Conservation (phyloP, 1,284 basidiomycete species). For the Cryptococcus sp. region DNA sequence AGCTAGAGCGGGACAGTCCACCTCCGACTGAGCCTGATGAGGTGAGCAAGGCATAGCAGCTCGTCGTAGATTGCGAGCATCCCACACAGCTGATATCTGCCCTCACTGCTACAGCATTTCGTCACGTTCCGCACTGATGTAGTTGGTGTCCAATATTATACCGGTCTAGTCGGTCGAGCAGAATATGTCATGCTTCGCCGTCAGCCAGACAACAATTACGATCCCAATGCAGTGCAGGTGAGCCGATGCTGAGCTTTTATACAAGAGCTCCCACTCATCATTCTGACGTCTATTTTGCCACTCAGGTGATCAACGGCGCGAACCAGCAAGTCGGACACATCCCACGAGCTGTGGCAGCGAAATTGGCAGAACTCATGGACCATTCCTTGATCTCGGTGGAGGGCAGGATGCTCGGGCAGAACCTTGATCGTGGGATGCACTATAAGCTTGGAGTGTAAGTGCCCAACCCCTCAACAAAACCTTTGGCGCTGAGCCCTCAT, state of each 20-base stretch:
- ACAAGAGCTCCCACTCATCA: too few species aligned
- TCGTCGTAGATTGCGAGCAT: neutral
- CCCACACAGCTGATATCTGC: neutral
- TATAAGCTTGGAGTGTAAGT: constrained; percentile 67
- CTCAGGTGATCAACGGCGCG: constrained; percentile 72
- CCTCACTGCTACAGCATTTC: constrained; percentile 60
- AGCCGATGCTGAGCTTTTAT: neutral
- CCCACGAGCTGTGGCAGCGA: constrained; percentile 61
- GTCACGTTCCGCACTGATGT: constrained; percentile 64
- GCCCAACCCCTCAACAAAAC: neutral
- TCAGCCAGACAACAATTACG: constrained; percentile 69
- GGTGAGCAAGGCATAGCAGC: constrained; percentile 16
- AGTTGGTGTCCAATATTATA: constrained; percentile 82
- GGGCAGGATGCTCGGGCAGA: constrained; percentile 60
- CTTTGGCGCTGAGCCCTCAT: neutral
- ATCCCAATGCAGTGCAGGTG: constrained; percentile 58
- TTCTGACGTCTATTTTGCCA: too few species aligned
- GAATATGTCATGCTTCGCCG: constrained; percentile 74
- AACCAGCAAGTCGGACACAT: constrained; percentile 76
- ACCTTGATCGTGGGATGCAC: constrained; percentile 37
- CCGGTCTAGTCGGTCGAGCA: constrained; percentile 71
- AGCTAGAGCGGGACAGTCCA: constrained; percentile 19
- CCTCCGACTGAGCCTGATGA: constrained; percentile 29
- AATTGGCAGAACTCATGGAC: constrained; percentile 73
- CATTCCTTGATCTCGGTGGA: constrained; percentile 65